These are phyloP conservation scores for Aspergillus incahuasiensis DNA, from an alignment of 495 filamentous ascomycete species.

Conservation along the genomic window DNA sequence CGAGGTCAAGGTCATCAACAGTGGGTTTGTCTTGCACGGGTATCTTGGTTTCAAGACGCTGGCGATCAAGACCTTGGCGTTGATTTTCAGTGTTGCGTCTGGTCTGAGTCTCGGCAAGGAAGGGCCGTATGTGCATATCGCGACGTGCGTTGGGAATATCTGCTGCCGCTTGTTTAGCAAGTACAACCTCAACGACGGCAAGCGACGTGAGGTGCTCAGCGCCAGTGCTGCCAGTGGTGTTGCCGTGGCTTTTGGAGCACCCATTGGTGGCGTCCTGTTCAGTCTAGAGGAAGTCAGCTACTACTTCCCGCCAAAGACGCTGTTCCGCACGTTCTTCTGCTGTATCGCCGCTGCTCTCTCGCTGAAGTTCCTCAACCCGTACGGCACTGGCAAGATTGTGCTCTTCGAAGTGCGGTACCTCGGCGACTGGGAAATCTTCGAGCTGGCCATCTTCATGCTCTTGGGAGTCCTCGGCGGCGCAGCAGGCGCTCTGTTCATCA, in stretches of 20 bases:
- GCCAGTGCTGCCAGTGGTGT: slow-evolving; percentile 91
- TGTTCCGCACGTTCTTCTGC: slow-evolving; percentile 97
- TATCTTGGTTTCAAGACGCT: slow-evolving; percentile 90
- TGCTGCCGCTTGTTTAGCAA: slow-evolving; percentile 88
- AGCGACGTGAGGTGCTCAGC: slow-evolving; percentile 85
- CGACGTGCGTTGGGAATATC: slow-evolving; percentile 93
- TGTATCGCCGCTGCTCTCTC: slow-evolving; percentile 90
- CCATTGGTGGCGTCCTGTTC: slow-evolving; percentile 89
- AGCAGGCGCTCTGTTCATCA: slow-evolving; percentile 89
- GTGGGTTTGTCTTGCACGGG: slow-evolving; percentile 94
- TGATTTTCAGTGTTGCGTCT: slow-evolving; percentile 86
- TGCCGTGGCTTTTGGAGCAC: slow-evolving; percentile 91
- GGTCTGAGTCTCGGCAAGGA: slow-evolving; percentile 94
- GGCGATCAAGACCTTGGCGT: slow-evolving; percentile 74
- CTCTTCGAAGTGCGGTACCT: slow-evolving; percentile 90
- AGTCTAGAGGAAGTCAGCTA: slow-evolving; percentile 94
- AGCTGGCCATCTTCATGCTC: slow-evolving; percentile 78
- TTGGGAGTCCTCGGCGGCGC: slow-evolving; percentile 82
- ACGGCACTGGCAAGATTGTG: slow-evolving; percentile 93
- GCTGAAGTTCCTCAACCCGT: slow-evolving; percentile 91
- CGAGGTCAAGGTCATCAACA: slow-evolving; percentile 95
- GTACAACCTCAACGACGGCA: slow-evolving; percentile 90
- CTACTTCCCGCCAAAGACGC: slow-evolving; percentile 97
- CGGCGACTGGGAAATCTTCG: slow-evolving; percentile 93
- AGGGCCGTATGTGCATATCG: slow-evolving; percentile 96